Conservation (phyloP, 371 early-diverging fungal species). For the Fennellomyces sp. region DNA sequence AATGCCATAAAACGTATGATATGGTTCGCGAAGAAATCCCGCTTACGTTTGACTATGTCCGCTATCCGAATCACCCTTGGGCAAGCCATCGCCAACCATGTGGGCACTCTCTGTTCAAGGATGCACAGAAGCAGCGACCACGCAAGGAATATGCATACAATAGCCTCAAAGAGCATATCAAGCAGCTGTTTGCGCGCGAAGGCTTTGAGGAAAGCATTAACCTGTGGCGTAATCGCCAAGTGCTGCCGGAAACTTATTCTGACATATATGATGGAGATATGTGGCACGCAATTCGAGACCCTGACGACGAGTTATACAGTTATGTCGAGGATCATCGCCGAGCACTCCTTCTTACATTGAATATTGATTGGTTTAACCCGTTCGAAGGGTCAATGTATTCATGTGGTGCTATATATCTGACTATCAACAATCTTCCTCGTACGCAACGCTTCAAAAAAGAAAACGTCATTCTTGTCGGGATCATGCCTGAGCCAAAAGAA, state of each 20-base stretch:
- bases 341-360: slow-evolving; percentile 6
- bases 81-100: too few relatives aligned
- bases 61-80: too few relatives aligned
- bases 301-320: background rate
- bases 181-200: too few relatives aligned
- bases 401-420: slow-evolving; percentile 11
- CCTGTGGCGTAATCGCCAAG: background rate
- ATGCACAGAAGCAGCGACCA: too few relatives aligned
- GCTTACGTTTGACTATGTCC: too few relatives aligned
- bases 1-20: too few relatives aligned
- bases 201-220: too few relatives aligned
- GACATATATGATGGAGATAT: background rate
- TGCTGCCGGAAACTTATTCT: background rate
- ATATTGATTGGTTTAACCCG: slow-evolving; percentile 17
- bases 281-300: background rate
- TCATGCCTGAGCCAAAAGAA: slow-evolving; percentile 14
- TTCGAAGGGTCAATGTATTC: background rate
- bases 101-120: too few relatives aligned
- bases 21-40: too few relatives aligned
- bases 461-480: slow-evolving; percentile 13
- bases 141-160: too few relatives aligned
- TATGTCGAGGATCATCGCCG: background rate
- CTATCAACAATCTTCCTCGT: slow-evolving; percentile 16
- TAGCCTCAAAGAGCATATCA: too few relatives aligned
- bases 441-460: background rate